These are phyloP conservation scores for Aspergillus sp. DNA, from an alignment of 2,329 filamentous ascomycete species.

Conservation along the genomic window DNA sequence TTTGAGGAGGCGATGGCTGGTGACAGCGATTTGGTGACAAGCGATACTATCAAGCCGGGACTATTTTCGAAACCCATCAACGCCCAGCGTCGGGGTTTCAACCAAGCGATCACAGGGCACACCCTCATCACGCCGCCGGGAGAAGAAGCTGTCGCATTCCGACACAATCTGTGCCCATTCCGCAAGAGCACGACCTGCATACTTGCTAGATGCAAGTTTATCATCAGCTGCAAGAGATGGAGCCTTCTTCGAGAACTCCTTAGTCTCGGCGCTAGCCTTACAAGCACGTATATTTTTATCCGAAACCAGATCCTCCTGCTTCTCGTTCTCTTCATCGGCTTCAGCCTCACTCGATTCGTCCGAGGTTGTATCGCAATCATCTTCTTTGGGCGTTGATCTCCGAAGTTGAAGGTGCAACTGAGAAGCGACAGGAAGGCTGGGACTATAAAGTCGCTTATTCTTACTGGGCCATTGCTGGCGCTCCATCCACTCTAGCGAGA, in stretches of 20 bases:
- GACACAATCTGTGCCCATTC: constrained; percentile 66
- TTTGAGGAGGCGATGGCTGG: not conserved
- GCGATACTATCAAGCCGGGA: not conserved
- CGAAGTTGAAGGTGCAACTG: constrained; percentile 56
- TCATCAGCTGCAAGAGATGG: constrained; percentile 28
- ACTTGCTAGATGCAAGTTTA: constrained; percentile 53
- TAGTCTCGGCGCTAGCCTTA: not conserved
- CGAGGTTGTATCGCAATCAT: constrained; percentile 32
- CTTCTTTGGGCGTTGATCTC: constrained; percentile 30
- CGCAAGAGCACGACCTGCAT: constrained; percentile 66
- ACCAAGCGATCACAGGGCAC: constrained; percentile 61
- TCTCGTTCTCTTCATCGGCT: constrained; percentile 23
- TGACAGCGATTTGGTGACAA: not conserved
- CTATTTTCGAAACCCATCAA: constrained; percentile 62
- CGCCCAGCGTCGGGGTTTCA: constrained; percentile 65
- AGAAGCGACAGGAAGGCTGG: constrained; percentile 61
- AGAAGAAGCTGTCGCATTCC: constrained; percentile 68
- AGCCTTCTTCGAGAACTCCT: constrained; percentile 19
- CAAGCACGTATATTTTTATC: constrained; percentile 3
- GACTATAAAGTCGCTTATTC: constrained; percentile 59
- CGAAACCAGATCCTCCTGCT: constrained; percentile 14
- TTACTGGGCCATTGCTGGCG: constrained; percentile 55
- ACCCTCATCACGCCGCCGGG: constrained; percentile 64
- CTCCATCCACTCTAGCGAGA: constrained; percentile 69
- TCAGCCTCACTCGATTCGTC: constrained; percentile 27